Evolutionary conservation across 495 filamentous ascomycete genomes (phyloP).

Genomic region (Sordaria brevicollis): DNA sequence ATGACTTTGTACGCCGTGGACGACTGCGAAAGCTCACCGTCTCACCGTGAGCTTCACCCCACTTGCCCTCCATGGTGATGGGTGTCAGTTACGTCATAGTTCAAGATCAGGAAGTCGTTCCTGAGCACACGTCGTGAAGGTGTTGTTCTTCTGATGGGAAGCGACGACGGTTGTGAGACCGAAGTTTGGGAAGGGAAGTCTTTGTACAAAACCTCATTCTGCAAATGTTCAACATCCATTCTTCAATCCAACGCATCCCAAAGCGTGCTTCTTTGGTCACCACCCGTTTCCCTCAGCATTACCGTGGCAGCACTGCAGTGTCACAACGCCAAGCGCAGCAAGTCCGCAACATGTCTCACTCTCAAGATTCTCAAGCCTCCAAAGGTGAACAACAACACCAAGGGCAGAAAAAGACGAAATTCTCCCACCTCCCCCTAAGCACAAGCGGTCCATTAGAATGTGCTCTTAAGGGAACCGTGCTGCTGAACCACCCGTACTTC

Average conservation of each 20-base stretch:
- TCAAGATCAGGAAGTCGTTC: background rate
- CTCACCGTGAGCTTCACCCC: background rate
- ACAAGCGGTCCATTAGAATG: conserved; percentile 54
- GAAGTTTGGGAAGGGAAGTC: background rate
- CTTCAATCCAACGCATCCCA: background rate
- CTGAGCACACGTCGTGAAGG: background rate
- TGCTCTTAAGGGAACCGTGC: conserved; percentile 45
- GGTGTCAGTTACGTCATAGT: background rate
- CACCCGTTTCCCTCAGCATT: background rate
- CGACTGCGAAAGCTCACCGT: background rate
- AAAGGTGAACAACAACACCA: conserved; percentile 6
- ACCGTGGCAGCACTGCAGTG: background rate
- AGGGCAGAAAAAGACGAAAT: conserved; percentile 31
- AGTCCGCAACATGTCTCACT: background rate
- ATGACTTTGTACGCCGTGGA: background rate
- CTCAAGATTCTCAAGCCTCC: background rate
- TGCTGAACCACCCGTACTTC: conserved; percentile 61
- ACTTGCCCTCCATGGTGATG: background rate
- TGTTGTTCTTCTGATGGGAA: background rate
- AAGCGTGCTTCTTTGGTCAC: background rate
- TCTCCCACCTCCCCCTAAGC: conserved; percentile 50
- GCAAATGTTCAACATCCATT: background rate
- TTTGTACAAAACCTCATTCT: background rate
- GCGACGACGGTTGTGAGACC: background rate
- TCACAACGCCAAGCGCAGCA: background rate